These are phyloP conservation scores for Chlamydomonas asymmetrica DNA, from an alignment of 139 green algal genomes.

Conservation along the genomic window DNA sequence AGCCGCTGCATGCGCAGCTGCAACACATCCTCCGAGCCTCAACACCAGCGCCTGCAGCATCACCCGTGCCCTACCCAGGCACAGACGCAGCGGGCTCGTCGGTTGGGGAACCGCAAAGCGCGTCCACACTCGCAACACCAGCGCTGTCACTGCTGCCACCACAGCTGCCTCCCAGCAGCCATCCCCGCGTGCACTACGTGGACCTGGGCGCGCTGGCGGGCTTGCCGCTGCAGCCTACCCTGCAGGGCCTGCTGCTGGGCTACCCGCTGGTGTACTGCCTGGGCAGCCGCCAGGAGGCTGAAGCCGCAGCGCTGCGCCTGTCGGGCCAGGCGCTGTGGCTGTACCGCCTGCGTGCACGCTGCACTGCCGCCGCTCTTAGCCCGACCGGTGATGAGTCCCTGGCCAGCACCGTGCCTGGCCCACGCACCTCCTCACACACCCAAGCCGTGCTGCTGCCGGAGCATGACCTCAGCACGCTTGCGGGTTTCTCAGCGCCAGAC, in stretches of 20 bases:
- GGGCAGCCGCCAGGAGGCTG: constrained; percentile 16
- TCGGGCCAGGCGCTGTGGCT: background rate
- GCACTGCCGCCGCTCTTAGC: too few species aligned
- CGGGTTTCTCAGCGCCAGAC: too few species aligned
- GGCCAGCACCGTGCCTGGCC: too few species aligned
- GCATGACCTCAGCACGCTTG: too few species aligned
- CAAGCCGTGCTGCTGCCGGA: too few species aligned
- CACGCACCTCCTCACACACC: too few species aligned
- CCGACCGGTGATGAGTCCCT: too few species aligned
- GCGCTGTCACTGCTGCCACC: background rate
- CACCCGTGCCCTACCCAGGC: too few species aligned
- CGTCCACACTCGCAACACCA: too few species aligned
- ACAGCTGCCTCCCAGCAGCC: background rate
- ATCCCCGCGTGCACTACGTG: background rate
- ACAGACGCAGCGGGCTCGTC: too few species aligned
- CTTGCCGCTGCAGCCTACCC: constrained; percentile 56
- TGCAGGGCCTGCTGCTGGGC: constrained; percentile 68
- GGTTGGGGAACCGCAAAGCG: too few species aligned
- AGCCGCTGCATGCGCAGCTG: background rate
- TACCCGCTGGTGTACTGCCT: constrained; percentile 69
- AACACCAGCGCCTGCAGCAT: too few species aligned
- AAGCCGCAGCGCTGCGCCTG: constrained; percentile 23
- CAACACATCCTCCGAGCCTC: background rate
- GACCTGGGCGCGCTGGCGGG: constrained; percentile 14
- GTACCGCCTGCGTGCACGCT: constrained; percentile 1